phyloP scores from a whole-genome alignment of 2,329 filamentous ascomycete genomes.

The Epichloe scottii region DNA sequence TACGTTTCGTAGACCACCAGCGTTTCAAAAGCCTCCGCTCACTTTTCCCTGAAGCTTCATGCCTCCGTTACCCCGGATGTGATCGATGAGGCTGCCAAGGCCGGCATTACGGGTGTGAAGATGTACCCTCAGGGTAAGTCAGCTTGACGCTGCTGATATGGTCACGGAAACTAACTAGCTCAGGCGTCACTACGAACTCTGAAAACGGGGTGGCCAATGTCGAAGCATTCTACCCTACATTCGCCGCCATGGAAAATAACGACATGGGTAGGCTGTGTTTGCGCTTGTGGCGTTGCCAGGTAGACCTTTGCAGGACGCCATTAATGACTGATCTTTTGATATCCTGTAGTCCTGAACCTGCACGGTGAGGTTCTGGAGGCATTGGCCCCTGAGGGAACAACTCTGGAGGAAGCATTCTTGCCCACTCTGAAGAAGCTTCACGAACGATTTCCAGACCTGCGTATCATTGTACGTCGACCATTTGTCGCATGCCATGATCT shows the following conservation, averaged over 20 bases:
- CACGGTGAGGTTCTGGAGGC: conserved; percentile 66
- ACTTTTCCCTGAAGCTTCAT: conserved; percentile 31
- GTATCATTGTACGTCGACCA: conserved; percentile 27
- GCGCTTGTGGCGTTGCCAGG: no score
- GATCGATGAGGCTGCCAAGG: conserved; percentile 59
- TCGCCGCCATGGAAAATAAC: conserved; percentile 78
- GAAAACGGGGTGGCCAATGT: conserved; percentile 54
- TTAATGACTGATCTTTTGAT: neutral
- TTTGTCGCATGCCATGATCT: neutral
- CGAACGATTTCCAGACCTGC: conserved; percentile 58
- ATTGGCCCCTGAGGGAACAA: conserved; percentile 32
- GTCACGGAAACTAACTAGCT: neutral
- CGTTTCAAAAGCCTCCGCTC: neutral
- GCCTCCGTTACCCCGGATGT: conserved; percentile 51
- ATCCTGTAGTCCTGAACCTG: conserved; percentile 60
- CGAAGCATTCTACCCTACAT: conserved; percentile 62
- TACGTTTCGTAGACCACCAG: neutral
- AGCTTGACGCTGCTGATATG: neutral
- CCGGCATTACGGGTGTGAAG: conserved; percentile 62
- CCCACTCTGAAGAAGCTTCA: conserved; percentile 68
- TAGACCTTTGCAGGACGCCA: neutral
- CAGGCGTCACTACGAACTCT: conserved; percentile 52
- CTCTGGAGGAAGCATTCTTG: conserved; percentile 51
- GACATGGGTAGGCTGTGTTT: conserved; percentile 33
- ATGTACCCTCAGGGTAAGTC: conserved; percentile 42